These are phyloP conservation scores for Venturia pyrina DNA, from an alignment of 2,329 filamentous ascomycete genomes.

Conservation along the genomic window DNA sequence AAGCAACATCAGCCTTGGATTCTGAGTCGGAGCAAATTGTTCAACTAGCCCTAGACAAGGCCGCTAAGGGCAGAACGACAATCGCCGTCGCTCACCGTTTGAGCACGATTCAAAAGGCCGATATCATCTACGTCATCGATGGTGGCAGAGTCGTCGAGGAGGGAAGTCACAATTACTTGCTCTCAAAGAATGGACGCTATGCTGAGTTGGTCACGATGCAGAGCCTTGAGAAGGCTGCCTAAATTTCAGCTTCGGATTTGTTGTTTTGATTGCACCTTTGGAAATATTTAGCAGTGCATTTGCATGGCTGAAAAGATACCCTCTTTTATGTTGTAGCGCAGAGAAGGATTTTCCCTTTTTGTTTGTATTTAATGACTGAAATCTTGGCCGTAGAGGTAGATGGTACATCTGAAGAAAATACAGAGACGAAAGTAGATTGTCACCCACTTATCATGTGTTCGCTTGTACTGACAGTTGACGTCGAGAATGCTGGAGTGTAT, in stretches of 20 bases:
- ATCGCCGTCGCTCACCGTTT: constrained; percentile 90
- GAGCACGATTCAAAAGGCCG: constrained; percentile 87
- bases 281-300: background rate
- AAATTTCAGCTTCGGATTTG: background rate
- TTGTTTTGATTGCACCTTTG: background rate
- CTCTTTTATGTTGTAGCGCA: background rate
- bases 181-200: constrained; percentile 54
- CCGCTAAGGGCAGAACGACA: constrained; percentile 78
- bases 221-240: constrained; percentile 51
- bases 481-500: too few species aligned
- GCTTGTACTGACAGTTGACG: background rate
- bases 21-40: constrained; percentile 66
- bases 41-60: constrained; percentile 69
- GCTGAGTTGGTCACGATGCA: constrained; percentile 72
- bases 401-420: background rate
- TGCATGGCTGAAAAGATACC: background rate
- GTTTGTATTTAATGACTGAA: background rate
- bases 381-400: background rate
- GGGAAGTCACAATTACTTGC: constrained; percentile 59
- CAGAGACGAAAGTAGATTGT: background rate
- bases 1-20: constrained; percentile 60
- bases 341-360: background rate
- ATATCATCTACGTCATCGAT: constrained; percentile 95
- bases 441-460: background rate
- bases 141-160: constrained; percentile 76